phyloP scores from a whole-genome alignment of 768 basidiomycete species.

The Candolleomyces aberdarensis region DNA sequence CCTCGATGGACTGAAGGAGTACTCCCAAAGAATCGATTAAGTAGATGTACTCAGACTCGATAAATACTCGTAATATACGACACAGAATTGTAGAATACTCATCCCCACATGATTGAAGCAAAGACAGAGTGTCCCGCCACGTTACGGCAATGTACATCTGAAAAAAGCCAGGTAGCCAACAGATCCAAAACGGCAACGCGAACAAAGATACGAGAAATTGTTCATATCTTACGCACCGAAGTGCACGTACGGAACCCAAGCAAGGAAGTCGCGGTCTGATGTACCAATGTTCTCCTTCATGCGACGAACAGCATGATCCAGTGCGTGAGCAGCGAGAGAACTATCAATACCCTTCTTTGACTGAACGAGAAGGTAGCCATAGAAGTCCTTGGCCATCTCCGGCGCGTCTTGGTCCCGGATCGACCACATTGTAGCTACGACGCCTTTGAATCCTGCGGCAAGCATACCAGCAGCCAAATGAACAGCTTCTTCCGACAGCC shows the following conservation, averaged over 20 bases:
- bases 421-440: constrained; percentile 40
- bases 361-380: constrained; percentile 5
- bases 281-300: background rate
- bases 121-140: no score
- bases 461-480: constrained; percentile 40
- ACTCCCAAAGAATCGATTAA: no score
- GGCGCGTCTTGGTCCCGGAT: constrained; percentile 32
- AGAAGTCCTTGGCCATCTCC: constrained; percentile 24
- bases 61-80: no score
- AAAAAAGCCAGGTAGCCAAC: no score
- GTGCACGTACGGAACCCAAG: constrained; percentile 3
- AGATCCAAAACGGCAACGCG: no score
- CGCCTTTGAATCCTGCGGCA: constrained; percentile 24
- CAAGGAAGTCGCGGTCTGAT: background rate
- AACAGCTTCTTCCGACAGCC: constrained; percentile 31
- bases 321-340: background rate
- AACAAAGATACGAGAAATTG: no score
- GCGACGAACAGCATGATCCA: constrained; percentile 1
- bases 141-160: no score
- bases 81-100: no score
- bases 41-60: no score
- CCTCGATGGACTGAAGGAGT: no score
- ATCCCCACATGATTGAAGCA: no score
- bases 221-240: background rate
- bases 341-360: background rate